phyloP scores from a whole-genome alignment of 179 eudicot genomes.

The Beta corolliflora region DNA sequence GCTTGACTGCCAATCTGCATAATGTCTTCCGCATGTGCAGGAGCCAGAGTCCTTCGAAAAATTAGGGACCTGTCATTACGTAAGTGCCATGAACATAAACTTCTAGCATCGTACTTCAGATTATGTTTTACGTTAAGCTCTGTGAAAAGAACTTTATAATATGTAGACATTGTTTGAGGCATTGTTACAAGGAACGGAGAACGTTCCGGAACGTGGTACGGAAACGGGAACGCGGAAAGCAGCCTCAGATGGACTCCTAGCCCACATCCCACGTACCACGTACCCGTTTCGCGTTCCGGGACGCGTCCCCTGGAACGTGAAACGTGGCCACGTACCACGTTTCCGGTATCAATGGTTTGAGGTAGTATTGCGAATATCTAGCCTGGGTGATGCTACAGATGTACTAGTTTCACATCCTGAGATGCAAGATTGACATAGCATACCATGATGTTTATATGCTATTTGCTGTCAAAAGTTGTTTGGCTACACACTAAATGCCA shows the following conservation, averaged over 20 bases:
- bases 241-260: too few species aligned
- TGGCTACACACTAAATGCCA: not conserved
- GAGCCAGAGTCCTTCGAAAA: constrained; percentile 61
- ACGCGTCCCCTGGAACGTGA: too few species aligned
- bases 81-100: constrained; percentile 39
- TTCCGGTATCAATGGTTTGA: too few species aligned
- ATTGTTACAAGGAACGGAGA: too few species aligned
- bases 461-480: too few species aligned
- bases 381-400: not conserved
- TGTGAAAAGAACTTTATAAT: not conserved
- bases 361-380: not conserved
- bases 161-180: not conserved
- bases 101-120: not conserved
- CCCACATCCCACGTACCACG: too few species aligned
- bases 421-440: not conserved
- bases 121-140: not conserved
- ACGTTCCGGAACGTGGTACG: too few species aligned
- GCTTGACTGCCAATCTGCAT: constrained; percentile 7
- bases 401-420: not conserved
- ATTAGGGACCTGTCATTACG: constrained; percentile 70
- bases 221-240: too few species aligned
- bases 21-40: constrained; percentile 44
- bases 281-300: too few species aligned
- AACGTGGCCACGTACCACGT: too few species aligned
- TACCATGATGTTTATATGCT: not conserved